Base-by-base conservation (phyloP, 2,329 filamentous ascomycete genomes). In the Fusarium ambrosium region DNA sequence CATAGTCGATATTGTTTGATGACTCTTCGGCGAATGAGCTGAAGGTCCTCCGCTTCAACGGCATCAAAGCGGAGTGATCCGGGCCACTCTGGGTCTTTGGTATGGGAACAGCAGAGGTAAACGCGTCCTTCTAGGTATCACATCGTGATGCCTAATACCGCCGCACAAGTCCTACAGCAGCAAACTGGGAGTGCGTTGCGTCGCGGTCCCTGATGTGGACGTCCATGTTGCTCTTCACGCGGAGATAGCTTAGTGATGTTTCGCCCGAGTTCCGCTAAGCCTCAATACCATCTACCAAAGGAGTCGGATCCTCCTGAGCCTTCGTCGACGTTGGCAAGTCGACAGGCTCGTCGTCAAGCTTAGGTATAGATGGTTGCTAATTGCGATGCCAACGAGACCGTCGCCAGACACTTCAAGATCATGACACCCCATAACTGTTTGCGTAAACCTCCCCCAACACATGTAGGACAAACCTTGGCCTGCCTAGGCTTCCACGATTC, bases 311-410 rank as follows among this genome's bases (percentile, higher is more conserved):
- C 20, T 64, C 58, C 16, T 71, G n/a, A 8, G 66, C 64, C 13
- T 71, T 66, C 27, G 64, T 62, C 9, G 64, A 70, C 16, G 73
- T 53, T 9, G 69, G 66, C 4, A 73, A 39, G 11, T 76, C 73
- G 9, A 36, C 36, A 3, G 48, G 32, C 59, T 75, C 71, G 5
- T 45, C 20, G 22, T 24, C 51, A n/a, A 61, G 55, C 22, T 43
- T 29, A 11, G 2, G 8, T 9, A 29, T 2, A 29, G 27, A 29
- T 29, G 27, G 8, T 29, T 29, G 8, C 27, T 29, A 9, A 29
- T 29, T 29, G 27, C 8, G 27, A 29, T 48, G 22, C 22, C 22
- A 27, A 48, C 14, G 16, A 45, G 20, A 22, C 4, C 22, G 10
- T 22, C 9, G 9, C 2, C 45, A 29, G 24, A 13, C 13, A 18